A percentile compares a stretch with the other conserved stretches of the same genome.
phyloP scores from a whole-genome alignment of 208 protist species.

The Leishmania tarentolae region DNA sequence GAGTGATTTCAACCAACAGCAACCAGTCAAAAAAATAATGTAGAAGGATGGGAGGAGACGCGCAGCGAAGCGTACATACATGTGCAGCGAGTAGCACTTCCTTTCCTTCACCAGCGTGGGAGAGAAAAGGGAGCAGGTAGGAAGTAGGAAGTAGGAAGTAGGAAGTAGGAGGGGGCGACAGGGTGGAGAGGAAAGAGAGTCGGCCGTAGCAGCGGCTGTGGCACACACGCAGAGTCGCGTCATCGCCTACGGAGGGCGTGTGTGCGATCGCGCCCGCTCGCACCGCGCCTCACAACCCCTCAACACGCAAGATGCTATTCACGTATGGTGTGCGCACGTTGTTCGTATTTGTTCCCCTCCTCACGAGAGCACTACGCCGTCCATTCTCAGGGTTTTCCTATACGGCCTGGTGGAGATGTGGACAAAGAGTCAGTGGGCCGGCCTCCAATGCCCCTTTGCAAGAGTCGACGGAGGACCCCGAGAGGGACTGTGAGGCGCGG shows the following conservation, averaged over 20 bases:
- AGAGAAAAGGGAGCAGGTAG: not conserved
- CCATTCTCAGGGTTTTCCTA: not conserved
- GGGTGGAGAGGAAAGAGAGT: slow-evolving; percentile 3
- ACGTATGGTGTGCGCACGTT: not conserved
- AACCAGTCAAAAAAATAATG: not conserved
- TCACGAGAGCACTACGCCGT: not conserved
- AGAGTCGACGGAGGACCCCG: not conserved
- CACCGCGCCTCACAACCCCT: not conserved
- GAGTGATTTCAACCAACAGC: not conserved
- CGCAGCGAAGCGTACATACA: not conserved
- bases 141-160: no score
- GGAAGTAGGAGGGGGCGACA: not conserved
- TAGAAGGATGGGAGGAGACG: not conserved
- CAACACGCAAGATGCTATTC: not conserved
- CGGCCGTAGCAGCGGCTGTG: not conserved
- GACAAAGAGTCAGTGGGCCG: not conserved
- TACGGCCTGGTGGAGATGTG: not conserved
- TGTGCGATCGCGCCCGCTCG: not conserved
- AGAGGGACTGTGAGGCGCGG: not conserved
- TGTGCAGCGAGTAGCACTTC: not conserved
- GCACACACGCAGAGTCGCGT: not conserved
- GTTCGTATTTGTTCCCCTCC: not conserved
- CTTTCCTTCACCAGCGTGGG: not conserved
- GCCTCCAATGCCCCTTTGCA: not conserved
- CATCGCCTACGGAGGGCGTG: not conserved